Conservation (phyloP, 2,329 filamentous ascomycete species). For the Exophiala spinifera region DNA sequence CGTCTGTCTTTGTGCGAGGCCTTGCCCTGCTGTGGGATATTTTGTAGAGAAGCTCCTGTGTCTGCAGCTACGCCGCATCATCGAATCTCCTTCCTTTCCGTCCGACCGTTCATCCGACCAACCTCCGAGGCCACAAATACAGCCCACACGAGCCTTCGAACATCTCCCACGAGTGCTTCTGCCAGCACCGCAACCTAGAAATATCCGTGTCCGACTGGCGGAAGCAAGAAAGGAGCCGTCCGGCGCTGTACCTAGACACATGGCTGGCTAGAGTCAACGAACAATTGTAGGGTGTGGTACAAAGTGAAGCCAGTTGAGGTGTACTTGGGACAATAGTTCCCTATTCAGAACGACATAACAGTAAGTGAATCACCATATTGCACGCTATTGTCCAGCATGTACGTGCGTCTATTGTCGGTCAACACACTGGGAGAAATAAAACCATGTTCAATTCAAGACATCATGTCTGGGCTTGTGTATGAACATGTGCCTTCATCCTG, state of each 20-base stretch:
- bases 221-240: background rate
- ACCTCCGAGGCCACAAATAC: background rate
- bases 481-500: background rate
- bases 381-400: background rate
- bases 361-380: conserved; percentile 16
- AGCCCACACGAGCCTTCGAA: conserved; percentile 1
- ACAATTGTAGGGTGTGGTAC: conserved; percentile 16
- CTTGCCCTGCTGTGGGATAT: too few relatives aligned
- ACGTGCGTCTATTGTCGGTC: conserved; percentile 3
- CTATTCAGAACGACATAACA: conserved; percentile 10
- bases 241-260: background rate
- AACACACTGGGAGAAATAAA: background rate
- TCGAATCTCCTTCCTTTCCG: background rate
- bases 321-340: background rate
- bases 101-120: background rate
- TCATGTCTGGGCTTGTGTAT: too few relatives aligned
- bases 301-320: conserved; percentile 17
- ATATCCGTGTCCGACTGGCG: too few relatives aligned
- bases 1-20: too few relatives aligned
- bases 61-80: background rate
- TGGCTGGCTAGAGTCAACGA: conserved; percentile 3
- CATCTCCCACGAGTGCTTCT: background rate
- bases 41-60: too few relatives aligned
- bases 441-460: too few relatives aligned
- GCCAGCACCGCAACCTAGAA: background rate